Base-by-base conservation (phyloP, 257 asterid species). In the Solanum sitiens region DNA sequence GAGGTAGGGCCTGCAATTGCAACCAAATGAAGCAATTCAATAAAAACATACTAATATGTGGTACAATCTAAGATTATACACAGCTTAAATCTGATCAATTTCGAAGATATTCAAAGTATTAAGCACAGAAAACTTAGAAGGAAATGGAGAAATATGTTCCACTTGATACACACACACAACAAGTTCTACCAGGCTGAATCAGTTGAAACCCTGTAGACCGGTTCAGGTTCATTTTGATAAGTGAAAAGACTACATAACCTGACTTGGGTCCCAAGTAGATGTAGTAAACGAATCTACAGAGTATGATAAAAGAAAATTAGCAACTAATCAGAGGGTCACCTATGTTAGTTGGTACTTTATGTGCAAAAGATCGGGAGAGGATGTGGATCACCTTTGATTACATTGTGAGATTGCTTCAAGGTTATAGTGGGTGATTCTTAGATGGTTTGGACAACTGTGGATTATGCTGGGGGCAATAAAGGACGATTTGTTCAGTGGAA, bases 1-100 rank as follows among this genome's bases (percentile, higher is more conserved):
- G 65, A 72, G 94, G 94, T 70, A 93, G 59, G 71, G 87, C 95
- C 98, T 95, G 92, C 56, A 84, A 35, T 72, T 33, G 50, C 40
- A 63, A 83, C 33, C 84, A 18, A 79, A 42, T 18, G 42, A 21
- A 87, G 39, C 71, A 50, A 82, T 32, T 82, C 70, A 82, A 50
- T 82, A 25, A 82, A 47, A 20, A 50, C 65, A 21, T 18, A 82
- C 30, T 18, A 13, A 12, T n/a, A 14, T 21, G 76, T 13, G 8
- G 27, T n/a, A 87, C 32, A 37, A 23, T 83, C 15, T 74, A 15
- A 35, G 53, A 67, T 74, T n/a, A 73, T 63, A 16, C 30, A 50
- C 45, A 50, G 70, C 30, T 50, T 70, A 80, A 80, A 47, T 16
- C 67, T 50, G 70, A 50, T 47, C 70, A 82, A 18, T 5, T 47